phyloP scores from a whole-genome alignment of 345 rosid genomes.

The Lumnitzera racemosa region DNA sequence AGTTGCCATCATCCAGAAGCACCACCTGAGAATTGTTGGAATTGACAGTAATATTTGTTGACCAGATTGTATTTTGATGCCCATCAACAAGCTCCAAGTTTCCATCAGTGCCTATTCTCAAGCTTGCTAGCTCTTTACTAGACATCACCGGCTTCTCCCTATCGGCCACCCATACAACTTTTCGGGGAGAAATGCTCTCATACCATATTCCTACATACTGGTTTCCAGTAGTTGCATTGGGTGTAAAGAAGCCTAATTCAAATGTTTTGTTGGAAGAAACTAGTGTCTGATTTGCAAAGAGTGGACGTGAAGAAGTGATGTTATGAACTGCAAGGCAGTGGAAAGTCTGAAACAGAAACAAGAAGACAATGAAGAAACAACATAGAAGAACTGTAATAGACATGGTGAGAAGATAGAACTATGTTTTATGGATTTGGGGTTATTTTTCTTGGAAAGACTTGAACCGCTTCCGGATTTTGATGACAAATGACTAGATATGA shows the following conservation, averaged over 20 bases:
- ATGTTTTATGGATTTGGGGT: too few species aligned
- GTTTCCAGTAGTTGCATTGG: constrained; percentile 10
- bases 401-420: too few species aligned
- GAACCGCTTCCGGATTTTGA: too few species aligned
- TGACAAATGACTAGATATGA: too few species aligned
- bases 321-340: too few species aligned
- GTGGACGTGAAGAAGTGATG: too few species aligned
- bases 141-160: constrained; percentile 19
- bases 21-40: neutral
- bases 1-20: neutral
- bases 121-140: constrained; percentile 9
- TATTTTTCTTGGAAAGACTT: too few species aligned
- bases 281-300: constrained; percentile 2
- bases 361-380: too few species aligned
- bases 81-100: constrained; percentile 13
- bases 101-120: constrained; percentile 12
- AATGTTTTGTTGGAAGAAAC: constrained; percentile 8
- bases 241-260: constrained; percentile 25
- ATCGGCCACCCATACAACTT: constrained; percentile 28
- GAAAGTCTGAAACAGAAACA: too few species aligned
- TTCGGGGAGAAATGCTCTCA: constrained; percentile 8
- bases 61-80: constrained; percentile 10
- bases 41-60: constrained; percentile 12
- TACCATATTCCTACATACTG: constrained; percentile 28
- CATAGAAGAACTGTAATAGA: too few species aligned